A percentile compares a stretch with the other conserved stretches of the same genome.
Evolutionary conservation across 2,329 filamentous ascomycete genomes (phyloP).

Genomic region (Colletotrichum costaricense): DNA sequence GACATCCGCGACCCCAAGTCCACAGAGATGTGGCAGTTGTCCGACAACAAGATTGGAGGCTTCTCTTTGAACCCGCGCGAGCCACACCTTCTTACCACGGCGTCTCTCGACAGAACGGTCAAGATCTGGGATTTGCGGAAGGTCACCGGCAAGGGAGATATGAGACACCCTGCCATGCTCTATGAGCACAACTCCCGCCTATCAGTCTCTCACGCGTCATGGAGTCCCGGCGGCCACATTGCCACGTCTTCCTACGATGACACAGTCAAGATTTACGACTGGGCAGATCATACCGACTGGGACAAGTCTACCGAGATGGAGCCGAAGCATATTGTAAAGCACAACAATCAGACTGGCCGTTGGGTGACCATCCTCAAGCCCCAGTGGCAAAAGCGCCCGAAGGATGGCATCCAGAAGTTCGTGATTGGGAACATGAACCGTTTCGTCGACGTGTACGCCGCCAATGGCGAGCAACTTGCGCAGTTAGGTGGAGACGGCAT

Average conservation of each 20-base stretch:
- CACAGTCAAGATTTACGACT: slow-evolving; percentile 91
- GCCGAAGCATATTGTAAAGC: slow-evolving; percentile 75
- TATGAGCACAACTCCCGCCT: slow-evolving; percentile 86
- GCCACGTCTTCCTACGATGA: slow-evolving; percentile 96
- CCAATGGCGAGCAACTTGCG: slow-evolving; percentile 85
- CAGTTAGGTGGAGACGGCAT: slow-evolving; percentile 91
- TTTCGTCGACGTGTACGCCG: slow-evolving; percentile 91
- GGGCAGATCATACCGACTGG: slow-evolving; percentile 72
- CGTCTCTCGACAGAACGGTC: slow-evolving; percentile 87
- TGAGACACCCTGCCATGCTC: slow-evolving; percentile 73
- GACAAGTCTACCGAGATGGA: slow-evolving; percentile 68
- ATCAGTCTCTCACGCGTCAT: slow-evolving; percentile 92
- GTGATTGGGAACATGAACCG: slow-evolving; percentile 98
- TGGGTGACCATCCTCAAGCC: slow-evolving; percentile 89
- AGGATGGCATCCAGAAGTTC: slow-evolving; percentile 86
- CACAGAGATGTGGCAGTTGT: slow-evolving; percentile 78
- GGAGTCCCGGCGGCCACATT: slow-evolving; percentile 85
- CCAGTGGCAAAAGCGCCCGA: slow-evolving; percentile 87
- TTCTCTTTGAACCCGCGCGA: slow-evolving; percentile 86
- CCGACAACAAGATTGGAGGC: slow-evolving; percentile 95
- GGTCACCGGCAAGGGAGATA: slow-evolving; percentile 72
- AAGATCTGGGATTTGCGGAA: slow-evolving; percentile 94
- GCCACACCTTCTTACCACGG: slow-evolving; percentile 87
- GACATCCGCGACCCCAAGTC: slow-evolving; percentile 74
- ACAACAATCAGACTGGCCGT: slow-evolving; percentile 96